These are phyloP conservation scores for Sporothrix inflata DNA, from an alignment of 2,329 filamentous ascomycete species.

Conservation along the genomic window DNA sequence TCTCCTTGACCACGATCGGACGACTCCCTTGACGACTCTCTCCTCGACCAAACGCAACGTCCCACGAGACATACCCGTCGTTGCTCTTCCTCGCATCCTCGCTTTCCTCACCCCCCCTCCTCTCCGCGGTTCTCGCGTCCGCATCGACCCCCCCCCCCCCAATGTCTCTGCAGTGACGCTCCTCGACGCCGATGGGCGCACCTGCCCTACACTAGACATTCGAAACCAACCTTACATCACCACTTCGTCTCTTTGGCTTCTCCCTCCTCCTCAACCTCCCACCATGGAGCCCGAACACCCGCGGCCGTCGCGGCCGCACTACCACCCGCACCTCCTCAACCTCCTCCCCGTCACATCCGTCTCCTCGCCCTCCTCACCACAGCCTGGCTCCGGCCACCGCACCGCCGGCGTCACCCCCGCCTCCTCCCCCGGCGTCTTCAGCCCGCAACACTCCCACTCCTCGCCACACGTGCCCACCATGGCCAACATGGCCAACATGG, in stretches of 20 bases:
- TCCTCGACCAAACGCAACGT: background rate
- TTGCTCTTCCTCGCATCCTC: background rate
- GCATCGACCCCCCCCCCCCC: constrained; percentile 16
- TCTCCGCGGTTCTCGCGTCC: background rate
- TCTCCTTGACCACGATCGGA: background rate
- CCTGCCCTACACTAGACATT: background rate
- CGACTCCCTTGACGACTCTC: background rate
- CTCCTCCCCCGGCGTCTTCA: constrained; percentile 66
- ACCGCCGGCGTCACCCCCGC: constrained; percentile 55
- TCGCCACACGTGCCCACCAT: constrained; percentile 45
- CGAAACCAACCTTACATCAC: background rate
- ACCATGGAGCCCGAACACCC: constrained; percentile 39
- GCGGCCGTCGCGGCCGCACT: constrained; percentile 36
- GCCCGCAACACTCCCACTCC: constrained; percentile 45
- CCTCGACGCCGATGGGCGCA: constrained; percentile 28
- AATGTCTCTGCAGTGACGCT: constrained; percentile 29
- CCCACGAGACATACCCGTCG: background rate
- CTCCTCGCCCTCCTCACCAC: constrained; percentile 42
- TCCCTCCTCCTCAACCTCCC: background rate
- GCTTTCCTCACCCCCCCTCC: background rate
- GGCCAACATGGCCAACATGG: constrained; percentile 46
- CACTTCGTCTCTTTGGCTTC: too few species aligned
- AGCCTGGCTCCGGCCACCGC: constrained; percentile 42
- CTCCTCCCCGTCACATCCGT: constrained; percentile 39
- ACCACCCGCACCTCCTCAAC: constrained; percentile 43